Percentiles rank a stretch among this genome's conserved stretches.
These are phyloP conservation scores for Diaporthe citriasiana DNA, from an alignment of 2,329 filamentous ascomycete species.

Conservation along the genomic window DNA sequence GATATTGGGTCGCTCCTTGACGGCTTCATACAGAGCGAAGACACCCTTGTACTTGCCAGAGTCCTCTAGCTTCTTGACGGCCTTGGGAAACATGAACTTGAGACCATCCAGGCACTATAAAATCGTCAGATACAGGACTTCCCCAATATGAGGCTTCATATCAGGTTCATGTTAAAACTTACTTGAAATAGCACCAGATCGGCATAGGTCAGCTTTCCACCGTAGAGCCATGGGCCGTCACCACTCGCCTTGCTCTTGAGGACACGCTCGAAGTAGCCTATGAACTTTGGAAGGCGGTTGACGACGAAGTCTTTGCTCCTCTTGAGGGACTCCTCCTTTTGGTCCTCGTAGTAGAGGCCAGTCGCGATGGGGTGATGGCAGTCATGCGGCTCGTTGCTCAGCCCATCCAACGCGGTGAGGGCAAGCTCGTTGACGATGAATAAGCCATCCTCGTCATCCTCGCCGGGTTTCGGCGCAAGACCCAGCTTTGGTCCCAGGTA, in stretches of 20 bases:
- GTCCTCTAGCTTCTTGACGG: constrained; percentile 67
- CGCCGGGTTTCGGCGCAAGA: constrained; percentile 60
- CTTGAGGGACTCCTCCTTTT: constrained; percentile 75
- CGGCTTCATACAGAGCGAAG: constrained; percentile 74
- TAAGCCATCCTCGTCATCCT: constrained; percentile 59
- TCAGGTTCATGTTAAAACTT: constrained; percentile 40
- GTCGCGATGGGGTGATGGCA: constrained; percentile 79
- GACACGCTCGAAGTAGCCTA: constrained; percentile 78
- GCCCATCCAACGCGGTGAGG: constrained; percentile 78
- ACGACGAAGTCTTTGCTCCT: constrained; percentile 70
- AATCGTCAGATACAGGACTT: background rate
- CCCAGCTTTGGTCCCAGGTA: constrained; percentile 76
- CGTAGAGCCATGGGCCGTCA: constrained; percentile 76
- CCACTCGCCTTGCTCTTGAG: constrained; percentile 69
- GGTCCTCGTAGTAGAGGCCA: constrained; percentile 78
- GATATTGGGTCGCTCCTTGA: constrained; percentile 74
- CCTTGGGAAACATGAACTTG: constrained; percentile 78
- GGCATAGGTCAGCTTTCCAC: constrained; percentile 75
- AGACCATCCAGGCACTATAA: constrained; percentile 68
- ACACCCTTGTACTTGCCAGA: constrained; percentile 71
- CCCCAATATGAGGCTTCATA: background rate
- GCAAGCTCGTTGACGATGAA: constrained; percentile 74
- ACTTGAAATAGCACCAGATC: constrained; percentile 83
- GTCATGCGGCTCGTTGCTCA: constrained; percentile 81
- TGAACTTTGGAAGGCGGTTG: constrained; percentile 78